Conservation (phyloP, 306 rosid species). For the Quercus dentata region DNA sequence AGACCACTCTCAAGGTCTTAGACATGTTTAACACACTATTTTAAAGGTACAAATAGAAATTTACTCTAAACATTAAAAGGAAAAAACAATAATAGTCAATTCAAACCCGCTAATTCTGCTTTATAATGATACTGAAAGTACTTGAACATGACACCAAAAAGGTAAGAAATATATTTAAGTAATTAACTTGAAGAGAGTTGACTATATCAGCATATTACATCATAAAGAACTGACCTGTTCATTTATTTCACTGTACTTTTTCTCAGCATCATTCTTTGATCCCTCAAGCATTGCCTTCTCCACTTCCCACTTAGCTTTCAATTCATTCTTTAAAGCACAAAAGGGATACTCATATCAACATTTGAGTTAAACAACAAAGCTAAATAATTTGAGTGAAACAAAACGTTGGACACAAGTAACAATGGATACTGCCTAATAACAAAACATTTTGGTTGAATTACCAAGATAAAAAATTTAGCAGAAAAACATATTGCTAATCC, state of each 20-base stretch:
- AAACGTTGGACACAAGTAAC: background rate
- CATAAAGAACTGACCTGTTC: slow-evolving; percentile 69
- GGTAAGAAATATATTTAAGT: background rate
- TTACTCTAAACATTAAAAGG: no score
- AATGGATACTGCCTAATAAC: background rate
- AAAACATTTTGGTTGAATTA: background rate
- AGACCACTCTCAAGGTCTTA: no score
- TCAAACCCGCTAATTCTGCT: background rate
- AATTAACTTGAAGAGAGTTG: background rate
- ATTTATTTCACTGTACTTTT: slow-evolving; percentile 69
- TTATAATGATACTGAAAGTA: background rate
- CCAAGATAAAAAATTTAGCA: background rate
- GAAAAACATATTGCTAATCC: background rate
- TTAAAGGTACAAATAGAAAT: no score
- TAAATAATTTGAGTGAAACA: background rate
- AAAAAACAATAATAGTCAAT: no score
- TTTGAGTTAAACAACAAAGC: background rate
- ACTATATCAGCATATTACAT: background rate
- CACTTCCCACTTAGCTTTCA: slow-evolving; percentile 71
- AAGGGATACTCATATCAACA: background rate
- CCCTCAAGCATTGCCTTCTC: slow-evolving; percentile 54
- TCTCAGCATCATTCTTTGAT: slow-evolving; percentile 61
- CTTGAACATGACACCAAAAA: background rate
- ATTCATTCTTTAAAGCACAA: slow-evolving; percentile 51
- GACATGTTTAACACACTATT: no score